Evolutionary conservation across 1,139 yeast genomes (phyloP).

Genomic region (Schizosaccharomyces versatilis): DNA sequence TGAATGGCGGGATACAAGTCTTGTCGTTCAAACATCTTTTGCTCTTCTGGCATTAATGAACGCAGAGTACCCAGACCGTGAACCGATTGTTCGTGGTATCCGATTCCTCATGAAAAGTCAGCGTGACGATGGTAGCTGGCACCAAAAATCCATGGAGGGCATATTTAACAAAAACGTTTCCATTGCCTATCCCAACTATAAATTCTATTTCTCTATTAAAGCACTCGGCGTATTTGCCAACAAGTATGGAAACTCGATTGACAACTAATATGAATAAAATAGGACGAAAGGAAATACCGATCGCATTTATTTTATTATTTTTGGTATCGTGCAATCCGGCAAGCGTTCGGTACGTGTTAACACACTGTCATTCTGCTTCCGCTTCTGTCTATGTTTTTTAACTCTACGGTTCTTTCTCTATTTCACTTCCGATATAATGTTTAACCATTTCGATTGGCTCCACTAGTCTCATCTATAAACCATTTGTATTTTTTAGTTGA

Average conservation of each 20-base stretch:
- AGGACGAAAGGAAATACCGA: neutral
- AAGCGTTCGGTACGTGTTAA: no score
- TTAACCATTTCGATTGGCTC: no score
- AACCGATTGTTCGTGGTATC: constrained; percentile 43
- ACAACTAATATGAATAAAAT: neutral
- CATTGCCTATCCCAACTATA: constrained; percentile 93
- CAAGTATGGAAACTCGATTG: neutral
- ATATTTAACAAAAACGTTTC: constrained; percentile 66
- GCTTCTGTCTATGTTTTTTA: no score
- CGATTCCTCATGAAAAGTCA: constrained; percentile 45
- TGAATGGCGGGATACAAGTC: constrained; percentile 31
- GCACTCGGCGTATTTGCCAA: constrained; percentile 52
- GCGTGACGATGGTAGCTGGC: constrained; percentile 59
- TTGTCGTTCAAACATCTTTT: constrained; percentile 88
- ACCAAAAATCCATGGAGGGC: constrained; percentile 72
- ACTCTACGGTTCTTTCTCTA: no score
- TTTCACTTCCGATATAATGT: no score
- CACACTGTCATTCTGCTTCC: no score
- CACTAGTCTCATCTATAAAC: no score
- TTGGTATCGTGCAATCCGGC: no score
- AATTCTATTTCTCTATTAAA: constrained; percentile 73
- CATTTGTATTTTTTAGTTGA: no score
- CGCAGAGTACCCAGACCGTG: constrained; percentile 55
- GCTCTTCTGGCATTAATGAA: constrained; percentile 59
- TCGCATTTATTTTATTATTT: no score